Conservation (phyloP, 306 rosid genomes). For the Pterocarpus santalinus region DNA sequence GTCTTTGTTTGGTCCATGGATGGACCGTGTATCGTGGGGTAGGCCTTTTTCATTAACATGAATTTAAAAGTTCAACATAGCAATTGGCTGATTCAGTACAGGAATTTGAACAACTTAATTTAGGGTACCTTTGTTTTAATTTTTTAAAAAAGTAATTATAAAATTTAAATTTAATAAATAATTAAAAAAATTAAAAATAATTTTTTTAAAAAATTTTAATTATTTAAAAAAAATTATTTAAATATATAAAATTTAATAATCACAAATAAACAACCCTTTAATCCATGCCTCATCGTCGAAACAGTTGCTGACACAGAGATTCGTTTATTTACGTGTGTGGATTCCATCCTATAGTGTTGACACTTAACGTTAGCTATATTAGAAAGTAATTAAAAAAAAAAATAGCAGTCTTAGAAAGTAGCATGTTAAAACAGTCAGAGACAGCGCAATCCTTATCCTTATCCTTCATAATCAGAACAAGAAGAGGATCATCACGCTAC, state of each 20-base stretch:
- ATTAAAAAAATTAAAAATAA: too few relatives aligned
- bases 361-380: neutral
- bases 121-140: neutral
- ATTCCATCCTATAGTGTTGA: neutral
- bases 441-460: constrained; percentile 2
- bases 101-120: neutral
- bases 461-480: neutral
- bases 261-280: too few relatives aligned
- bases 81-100: neutral
- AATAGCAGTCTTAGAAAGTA: neutral
- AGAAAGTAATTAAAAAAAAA: neutral
- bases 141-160: too few relatives aligned
- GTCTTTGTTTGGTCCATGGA: neutral
- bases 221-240: too few relatives aligned
- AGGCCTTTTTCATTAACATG: neutral
- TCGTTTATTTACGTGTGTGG: neutral
- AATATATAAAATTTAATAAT: too few relatives aligned
- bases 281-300: neutral
- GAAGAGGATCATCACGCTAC: neutral
- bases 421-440: neutral
- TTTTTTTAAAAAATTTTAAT: too few relatives aligned
- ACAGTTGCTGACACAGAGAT: neutral
- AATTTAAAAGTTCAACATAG: neutral
- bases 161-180: too few relatives aligned
- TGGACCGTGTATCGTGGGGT: neutral